Conservation (phyloP, 2,329 filamentous ascomycete genomes). For the Pseudogymnoascus sp. region DNA sequence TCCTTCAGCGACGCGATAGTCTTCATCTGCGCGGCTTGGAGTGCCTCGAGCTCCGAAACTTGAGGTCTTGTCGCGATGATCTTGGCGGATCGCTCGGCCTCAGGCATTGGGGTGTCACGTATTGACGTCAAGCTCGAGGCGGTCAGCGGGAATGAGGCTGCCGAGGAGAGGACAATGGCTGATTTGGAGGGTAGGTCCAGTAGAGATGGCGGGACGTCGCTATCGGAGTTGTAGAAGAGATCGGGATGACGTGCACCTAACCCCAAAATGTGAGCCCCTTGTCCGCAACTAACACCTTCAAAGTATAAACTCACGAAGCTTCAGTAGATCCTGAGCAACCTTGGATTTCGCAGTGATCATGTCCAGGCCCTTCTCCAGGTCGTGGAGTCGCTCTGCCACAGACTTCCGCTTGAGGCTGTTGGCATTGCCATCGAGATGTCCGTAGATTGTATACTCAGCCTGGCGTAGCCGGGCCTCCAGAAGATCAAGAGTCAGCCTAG, state of each 20-base stretch:
- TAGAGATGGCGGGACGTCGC: constrained; percentile 21
- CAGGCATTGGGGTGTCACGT: constrained; percentile 25
- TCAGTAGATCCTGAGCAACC: constrained; percentile 26
- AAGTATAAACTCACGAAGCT: constrained; percentile 20
- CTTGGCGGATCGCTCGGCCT: constrained; percentile 23
- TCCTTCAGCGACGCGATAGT: constrained; percentile 25
- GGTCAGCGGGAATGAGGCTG: constrained; percentile 26
- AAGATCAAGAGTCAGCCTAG: constrained; percentile 25
- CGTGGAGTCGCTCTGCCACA: constrained; percentile 2
- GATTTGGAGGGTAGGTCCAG: constrained; percentile 21
- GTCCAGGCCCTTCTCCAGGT: constrained; percentile 9
- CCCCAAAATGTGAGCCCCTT: constrained; percentile 11
- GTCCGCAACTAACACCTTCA: background rate
- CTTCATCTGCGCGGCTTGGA: constrained; percentile 24
- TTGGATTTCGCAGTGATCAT: constrained; percentile 20
- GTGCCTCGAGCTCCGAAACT: constrained; percentile 23
- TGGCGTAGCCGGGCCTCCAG: constrained; percentile 24
- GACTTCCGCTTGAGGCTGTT: background rate
- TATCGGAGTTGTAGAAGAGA: constrained; percentile 24
- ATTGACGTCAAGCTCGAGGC: constrained; percentile 28
- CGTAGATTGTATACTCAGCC: constrained; percentile 24
- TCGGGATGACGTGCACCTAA: constrained; percentile 27
- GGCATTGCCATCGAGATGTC: constrained; percentile 5
- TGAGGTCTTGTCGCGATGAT: constrained; percentile 27
- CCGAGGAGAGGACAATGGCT: constrained; percentile 26